These are phyloP conservation scores for Aspergillus unguis DNA, from an alignment of 2,329 filamentous ascomycete species.

Conservation along the genomic window DNA sequence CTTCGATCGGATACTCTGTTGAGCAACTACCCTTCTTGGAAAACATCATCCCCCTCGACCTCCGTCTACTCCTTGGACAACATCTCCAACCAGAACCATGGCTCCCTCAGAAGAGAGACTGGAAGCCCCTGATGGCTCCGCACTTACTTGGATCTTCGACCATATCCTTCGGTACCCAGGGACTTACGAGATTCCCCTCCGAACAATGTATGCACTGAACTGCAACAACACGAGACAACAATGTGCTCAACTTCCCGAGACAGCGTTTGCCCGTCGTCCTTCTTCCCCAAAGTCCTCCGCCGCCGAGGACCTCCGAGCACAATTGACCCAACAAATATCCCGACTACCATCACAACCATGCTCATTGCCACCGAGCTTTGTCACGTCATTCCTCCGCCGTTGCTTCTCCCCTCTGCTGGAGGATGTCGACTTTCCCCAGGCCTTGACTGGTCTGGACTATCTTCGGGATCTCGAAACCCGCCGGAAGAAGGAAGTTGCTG, in stretches of 20 bases:
- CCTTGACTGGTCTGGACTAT: conserved; percentile 64
- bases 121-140: conserved; percentile 37
- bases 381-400: conserved; percentile 59
- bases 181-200: conserved; percentile 63
- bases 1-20: not conserved
- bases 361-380: conserved; percentile 60
- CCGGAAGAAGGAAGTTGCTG: conserved; percentile 56
- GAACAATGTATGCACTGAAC: conserved; percentile 67
- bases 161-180: conserved; percentile 60
- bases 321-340: conserved; percentile 52
- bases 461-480: conserved; percentile 61
- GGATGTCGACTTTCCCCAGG: conserved; percentile 63
- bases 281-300: conserved; percentile 30
- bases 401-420: conserved; percentile 57
- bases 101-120: conserved; percentile 17
- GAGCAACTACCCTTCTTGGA: not conserved
- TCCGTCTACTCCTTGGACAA: not conserved
- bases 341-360: conserved; percentile 59
- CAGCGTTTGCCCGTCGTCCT: conserved; percentile 35
- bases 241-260: conserved; percentile 28
- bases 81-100: conserved; percentile 9
- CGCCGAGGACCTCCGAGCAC: conserved; percentile 42
- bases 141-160: conserved; percentile 55
- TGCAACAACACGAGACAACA: conserved; percentile 50
- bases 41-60: not conserved